phyloP scores from a whole-genome alignment of 345 rosid genomes.

The Salix viminalis region DNA sequence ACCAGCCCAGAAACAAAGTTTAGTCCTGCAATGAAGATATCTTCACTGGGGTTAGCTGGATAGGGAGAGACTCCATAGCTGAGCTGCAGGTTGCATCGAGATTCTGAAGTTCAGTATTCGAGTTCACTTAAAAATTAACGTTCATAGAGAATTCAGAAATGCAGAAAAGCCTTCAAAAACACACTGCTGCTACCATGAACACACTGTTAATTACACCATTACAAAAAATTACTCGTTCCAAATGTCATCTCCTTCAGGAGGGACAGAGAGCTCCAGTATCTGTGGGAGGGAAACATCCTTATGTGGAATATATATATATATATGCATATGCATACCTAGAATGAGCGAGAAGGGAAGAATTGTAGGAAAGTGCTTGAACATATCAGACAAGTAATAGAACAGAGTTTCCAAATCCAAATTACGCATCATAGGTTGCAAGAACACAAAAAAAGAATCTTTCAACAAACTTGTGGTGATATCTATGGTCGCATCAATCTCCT shows the following conservation, averaged over 20 bases:
- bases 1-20: too few relatives aligned
- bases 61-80: background rate
- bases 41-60: background rate
- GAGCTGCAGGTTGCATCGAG: background rate
- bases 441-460: background rate
- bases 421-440: background rate
- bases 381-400: too few relatives aligned
- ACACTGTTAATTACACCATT: background rate
- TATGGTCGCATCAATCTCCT: background rate
- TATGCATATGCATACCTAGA: too few relatives aligned
- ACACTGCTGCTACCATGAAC: background rate
- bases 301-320: conserved; percentile 67
- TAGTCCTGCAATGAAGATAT: too few relatives aligned
- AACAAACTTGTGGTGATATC: background rate
- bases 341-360: too few relatives aligned
- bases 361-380: too few relatives aligned
- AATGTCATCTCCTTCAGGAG: conserved; percentile 81
- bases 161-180: background rate
- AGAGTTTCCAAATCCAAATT: background rate
- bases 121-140: background rate
- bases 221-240: conserved; percentile 57
- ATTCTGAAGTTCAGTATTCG: background rate
- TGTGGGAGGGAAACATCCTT: conserved; percentile 97
- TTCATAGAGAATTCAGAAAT: background rate
- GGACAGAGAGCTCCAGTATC: conserved; percentile 85